Evolutionary conservation across 805 yeast genomes (phyloP).

Genomic region (Vanderwaltozyma verrucispora): DNA sequence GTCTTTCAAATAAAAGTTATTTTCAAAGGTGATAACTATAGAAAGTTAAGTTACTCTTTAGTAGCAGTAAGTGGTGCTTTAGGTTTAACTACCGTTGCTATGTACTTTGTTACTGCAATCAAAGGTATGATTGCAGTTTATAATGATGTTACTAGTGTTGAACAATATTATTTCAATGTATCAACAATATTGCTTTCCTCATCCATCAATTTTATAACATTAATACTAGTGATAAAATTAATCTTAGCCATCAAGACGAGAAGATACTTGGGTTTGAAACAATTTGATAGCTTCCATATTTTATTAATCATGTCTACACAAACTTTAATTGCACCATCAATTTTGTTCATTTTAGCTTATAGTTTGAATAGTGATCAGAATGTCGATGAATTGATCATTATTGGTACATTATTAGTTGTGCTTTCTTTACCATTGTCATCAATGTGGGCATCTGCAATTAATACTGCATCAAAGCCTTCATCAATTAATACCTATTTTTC

Average conservation of each 20-base stretch:
- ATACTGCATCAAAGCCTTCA: constrained; percentile 36
- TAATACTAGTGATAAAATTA: constrained; percentile 55
- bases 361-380: constrained; percentile 26
- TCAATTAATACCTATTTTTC: constrained; percentile 24
- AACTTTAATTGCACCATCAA: constrained; percentile 69
- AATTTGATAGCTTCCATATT: constrained; percentile 74
- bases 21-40: constrained; percentile 49
- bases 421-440: constrained; percentile 74
- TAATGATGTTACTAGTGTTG: constrained; percentile 9
- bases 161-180: constrained; percentile 37
- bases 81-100: constrained; percentile 44
- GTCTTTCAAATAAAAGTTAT: constrained; percentile 64
- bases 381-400: constrained; percentile 35
- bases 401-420: constrained; percentile 54
- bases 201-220: constrained; percentile 53
- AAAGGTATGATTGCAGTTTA: constrained; percentile 32
- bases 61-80: constrained; percentile 33
- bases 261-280: constrained; percentile 65
- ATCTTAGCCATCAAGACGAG: constrained; percentile 60
- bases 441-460: constrained; percentile 76
- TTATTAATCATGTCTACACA: constrained; percentile 73
- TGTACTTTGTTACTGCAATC: constrained; percentile 47
- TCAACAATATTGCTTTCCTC: constrained; percentile 57
- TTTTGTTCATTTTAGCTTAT: constrained; percentile 50
- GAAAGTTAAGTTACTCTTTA: constrained; percentile 31